Evolutionary conservation across 306 rosid species (phyloP), one percentile per base, ranked within the genome.

Genomic region (Astragalus glycyphyllos): DNA sequence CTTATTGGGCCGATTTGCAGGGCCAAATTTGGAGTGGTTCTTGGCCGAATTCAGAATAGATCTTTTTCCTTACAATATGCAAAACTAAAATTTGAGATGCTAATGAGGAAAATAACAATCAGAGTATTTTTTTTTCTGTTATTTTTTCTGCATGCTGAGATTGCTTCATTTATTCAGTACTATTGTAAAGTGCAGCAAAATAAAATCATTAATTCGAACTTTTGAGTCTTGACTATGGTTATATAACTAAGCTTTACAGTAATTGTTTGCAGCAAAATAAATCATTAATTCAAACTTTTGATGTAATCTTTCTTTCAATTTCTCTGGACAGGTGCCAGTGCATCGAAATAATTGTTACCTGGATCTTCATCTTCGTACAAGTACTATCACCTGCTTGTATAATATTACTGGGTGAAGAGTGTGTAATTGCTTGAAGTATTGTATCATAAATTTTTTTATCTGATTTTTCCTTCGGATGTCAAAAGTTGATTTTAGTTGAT

Each of bases 291-390:
- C 59, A 69, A 41, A 48, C 8, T 31, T 73, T 8, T 71, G 29
- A 31, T 54, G 57, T 69, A 71, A 26, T 11, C 12, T 49, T 8
- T 44, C 53, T 56, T 41, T 34, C 16, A 41, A 55, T 77, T 69
- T 74, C 44, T 56, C 26, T 14, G 41, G 45, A 11, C 75, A 82
- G 86, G 80, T 51, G 20, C 64, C 40, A 23, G 69, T 14, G 4
- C 80, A 20, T 69, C 85, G 0, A 65, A 72, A 23, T 82, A 69
- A 57, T 72, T 44, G 64, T 49, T 48, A 8, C 51, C 50, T 11
- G 12, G 53, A 59, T 61, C 67, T 66, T 65, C 45, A 53, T 77
- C 67, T 54, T 26, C 60, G 70, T 69, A 14, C 42, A 65, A 69
- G 59, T 63, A 8, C 37, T 73, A 29, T 69, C 50, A 29, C 51